Percentiles rank a stretch among this genome's conserved stretches.
Evolutionary conservation across 2,329 filamentous ascomycete genomes (phyloP).

Genomic region (Cytospora paraplurivora): DNA sequence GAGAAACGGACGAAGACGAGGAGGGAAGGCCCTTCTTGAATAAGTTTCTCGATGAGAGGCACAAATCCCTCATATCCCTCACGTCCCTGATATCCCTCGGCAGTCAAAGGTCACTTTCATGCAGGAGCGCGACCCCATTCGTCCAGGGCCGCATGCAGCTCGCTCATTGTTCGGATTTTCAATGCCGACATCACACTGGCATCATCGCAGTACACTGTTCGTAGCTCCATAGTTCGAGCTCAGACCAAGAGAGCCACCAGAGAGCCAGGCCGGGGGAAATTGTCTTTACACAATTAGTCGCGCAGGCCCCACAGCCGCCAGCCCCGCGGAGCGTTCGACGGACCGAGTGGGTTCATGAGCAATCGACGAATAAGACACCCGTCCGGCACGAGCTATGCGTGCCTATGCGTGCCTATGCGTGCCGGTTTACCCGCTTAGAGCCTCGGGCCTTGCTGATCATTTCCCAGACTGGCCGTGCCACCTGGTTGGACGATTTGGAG

Average conservation of each 20-base stretch:
- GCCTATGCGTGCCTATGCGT: background rate
- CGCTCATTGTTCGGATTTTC: background rate
- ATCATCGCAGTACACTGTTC: background rate
- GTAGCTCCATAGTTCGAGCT: background rate
- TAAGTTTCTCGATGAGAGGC: background rate
- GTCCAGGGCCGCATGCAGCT: background rate
- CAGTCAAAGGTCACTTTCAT: too few species aligned
- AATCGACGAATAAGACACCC: background rate
- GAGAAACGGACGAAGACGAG: background rate
- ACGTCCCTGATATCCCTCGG: too few species aligned
- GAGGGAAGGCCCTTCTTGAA: background rate
- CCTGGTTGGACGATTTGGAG: background rate
- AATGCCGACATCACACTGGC: slow-evolving; percentile 2
- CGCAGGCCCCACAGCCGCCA: slow-evolving; percentile 1
- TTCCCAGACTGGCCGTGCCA: background rate
- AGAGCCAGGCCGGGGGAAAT: background rate
- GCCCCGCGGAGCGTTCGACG: background rate
- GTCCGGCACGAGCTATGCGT: background rate
- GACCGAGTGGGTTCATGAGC: background rate
- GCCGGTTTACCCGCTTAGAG: background rate
- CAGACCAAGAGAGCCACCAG: too few species aligned
- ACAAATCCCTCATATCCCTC: background rate
- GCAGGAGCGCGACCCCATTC: background rate
- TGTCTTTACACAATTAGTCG: background rate
- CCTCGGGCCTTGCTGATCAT: background rate